A percentile compares a stretch with the other conserved stretches of the same genome.
Evolutionary conservation across 345 rosid species (phyloP).

Genomic region (Populus davidiana): DNA sequence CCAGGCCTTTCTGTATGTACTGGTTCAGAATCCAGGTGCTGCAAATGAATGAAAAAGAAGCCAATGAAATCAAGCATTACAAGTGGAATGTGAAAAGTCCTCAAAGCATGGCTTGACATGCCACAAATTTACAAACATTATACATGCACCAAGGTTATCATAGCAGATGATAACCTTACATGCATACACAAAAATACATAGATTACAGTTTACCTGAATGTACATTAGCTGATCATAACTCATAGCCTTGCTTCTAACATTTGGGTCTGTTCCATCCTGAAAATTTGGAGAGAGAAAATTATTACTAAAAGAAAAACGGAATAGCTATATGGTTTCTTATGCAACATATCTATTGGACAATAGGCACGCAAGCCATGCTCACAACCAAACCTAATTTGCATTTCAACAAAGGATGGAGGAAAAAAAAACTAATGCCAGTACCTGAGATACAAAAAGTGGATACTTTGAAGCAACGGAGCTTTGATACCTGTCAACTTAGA

Average conservation of each 20-base stretch:
- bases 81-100: background rate
- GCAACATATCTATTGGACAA: background rate
- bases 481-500: conserved; percentile 58
- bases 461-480: conserved; percentile 65
- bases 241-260: conserved; percentile 73
- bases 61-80: background rate
- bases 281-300: background rate
- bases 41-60: conserved; percentile 15
- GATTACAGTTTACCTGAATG: conserved; percentile 61
- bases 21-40: conserved; percentile 79
- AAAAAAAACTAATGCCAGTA: conserved; percentile 17
- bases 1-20: conserved; percentile 86
- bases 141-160: background rate
- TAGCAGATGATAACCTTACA: background rate
- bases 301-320: conserved; percentile 8
- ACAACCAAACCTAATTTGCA: background rate
- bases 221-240: conserved; percentile 77
- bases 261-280: conserved; percentile 76
- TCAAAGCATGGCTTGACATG: background rate
- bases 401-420: background rate
- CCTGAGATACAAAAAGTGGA: conserved; percentile 95
- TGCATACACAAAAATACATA: background rate
- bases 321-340: background rate
- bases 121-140: background rate
- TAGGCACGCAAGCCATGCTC: background rate